Conservation (phyloP, 192 early-diverging fungal genomes). For the Backusella tarrabulga region DNA sequence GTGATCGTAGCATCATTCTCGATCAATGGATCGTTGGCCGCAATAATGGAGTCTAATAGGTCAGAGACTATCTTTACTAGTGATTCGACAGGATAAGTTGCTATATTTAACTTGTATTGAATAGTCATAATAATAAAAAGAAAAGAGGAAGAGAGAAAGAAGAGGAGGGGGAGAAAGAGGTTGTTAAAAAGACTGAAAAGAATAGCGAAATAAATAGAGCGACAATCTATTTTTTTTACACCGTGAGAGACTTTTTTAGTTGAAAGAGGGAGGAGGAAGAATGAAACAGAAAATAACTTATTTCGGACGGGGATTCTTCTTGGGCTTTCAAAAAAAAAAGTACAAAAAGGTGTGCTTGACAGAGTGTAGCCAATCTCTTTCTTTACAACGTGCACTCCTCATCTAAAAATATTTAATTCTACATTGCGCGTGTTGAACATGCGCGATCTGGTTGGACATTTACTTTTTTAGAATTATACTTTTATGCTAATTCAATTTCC, state of each 20-base stretch:
- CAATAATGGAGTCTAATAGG: slow-evolving; percentile 49
- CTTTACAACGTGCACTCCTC: not conserved
- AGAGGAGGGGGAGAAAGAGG: not conserved
- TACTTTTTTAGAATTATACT: not conserved
- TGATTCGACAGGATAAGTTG: slow-evolving; percentile 42
- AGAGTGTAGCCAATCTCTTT: not conserved
- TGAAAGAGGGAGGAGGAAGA: not conserved
- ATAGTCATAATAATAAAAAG: not conserved
- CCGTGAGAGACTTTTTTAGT: not conserved
- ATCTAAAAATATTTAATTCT: slow-evolving; percentile 3
- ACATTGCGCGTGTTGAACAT: slow-evolving; percentile 5
- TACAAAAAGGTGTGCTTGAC: not conserved
- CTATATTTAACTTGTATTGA: slow-evolving; percentile 38
- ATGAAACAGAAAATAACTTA: not conserved
- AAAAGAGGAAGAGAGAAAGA: not conserved
- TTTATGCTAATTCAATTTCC: not conserved
- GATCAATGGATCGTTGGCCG: slow-evolving; percentile 46
- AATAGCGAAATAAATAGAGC: not conserved
- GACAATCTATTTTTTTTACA: not conserved
- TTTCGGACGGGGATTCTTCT: not conserved
- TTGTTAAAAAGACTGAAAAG: not conserved
- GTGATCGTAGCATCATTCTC: slow-evolving; percentile 39
- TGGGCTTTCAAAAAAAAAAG: not conserved
- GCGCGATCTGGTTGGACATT: not conserved
- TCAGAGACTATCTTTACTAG: slow-evolving; percentile 48